Evolutionary conservation across 2,329 filamentous ascomycete genomes (phyloP).

Genomic region (Penicillium sp.): DNA sequence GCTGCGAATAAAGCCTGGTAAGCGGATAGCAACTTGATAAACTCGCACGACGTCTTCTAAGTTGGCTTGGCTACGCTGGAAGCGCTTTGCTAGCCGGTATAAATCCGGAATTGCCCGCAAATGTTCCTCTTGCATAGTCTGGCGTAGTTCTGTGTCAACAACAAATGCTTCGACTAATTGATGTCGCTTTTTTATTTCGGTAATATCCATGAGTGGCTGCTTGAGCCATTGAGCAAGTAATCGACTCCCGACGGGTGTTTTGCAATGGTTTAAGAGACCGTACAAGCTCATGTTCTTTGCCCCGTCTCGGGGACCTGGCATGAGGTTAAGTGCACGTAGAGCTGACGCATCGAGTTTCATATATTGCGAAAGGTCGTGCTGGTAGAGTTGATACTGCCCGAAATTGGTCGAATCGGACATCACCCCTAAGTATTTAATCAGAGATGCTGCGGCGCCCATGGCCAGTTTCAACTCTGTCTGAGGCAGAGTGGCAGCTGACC

Average conservation of each 20-base stretch:
- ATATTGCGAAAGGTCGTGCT: conserved; percentile 92
- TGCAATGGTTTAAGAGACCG: conserved; percentile 93
- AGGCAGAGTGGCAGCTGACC: conserved; percentile 69
- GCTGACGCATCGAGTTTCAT: conserved; percentile 98
- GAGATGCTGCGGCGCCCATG: conserved; percentile 87
- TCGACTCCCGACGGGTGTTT: conserved; percentile 87
- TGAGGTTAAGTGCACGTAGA: conserved; percentile 88
- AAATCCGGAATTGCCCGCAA: conserved; percentile 88
- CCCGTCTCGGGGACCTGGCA: conserved; percentile 91
- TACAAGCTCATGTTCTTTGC: conserved; percentile 97
- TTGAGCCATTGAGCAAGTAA: conserved; percentile 95
- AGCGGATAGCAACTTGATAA: conserved; percentile 88
- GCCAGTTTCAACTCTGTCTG: conserved; percentile 92
- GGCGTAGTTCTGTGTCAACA: conserved; percentile 83
- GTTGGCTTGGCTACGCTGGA: conserved; percentile 85
- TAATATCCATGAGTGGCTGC: conserved; percentile 88
- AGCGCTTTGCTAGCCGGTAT: conserved; percentile 88
- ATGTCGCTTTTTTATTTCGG: conserved; percentile 85
- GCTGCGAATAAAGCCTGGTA: conserved; percentile 85
- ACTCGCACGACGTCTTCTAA: conserved; percentile 93
- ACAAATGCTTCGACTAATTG: conserved; percentile 95
- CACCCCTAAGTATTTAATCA: conserved; percentile 91
- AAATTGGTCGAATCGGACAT: conserved; percentile 92
- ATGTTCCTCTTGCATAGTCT: conserved; percentile 96
- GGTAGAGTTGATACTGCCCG: conserved; percentile 93